These are phyloP conservation scores for Collybiopsis luxurians DNA, from an alignment of 768 basidiomycete genomes.

Conservation along the genomic window DNA sequence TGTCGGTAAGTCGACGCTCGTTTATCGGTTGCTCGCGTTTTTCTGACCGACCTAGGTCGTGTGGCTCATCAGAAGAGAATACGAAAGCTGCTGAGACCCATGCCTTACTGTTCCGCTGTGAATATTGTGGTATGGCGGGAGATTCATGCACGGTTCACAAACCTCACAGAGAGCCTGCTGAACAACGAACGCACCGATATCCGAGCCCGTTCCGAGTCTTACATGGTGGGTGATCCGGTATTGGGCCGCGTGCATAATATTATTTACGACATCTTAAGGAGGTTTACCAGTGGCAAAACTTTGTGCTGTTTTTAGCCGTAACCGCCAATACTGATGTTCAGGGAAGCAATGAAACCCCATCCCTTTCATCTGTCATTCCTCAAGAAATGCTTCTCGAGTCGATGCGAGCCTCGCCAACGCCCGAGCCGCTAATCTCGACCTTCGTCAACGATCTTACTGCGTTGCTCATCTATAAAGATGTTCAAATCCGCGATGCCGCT, in stretches of 20 bases:
- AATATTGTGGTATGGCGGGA: slow-evolving; percentile 83
- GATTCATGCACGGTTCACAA: slow-evolving; percentile 73
- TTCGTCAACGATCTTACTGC: slow-evolving; percentile 71
- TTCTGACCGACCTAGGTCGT: slow-evolving; percentile 48
- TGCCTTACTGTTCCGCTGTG: slow-evolving; percentile 62
- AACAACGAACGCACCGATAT: slow-evolving; percentile 31
- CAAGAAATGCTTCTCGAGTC: slow-evolving; percentile 60
- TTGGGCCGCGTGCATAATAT: no score
- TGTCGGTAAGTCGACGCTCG: slow-evolving; percentile 65
- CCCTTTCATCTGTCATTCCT: slow-evolving; percentile 54
- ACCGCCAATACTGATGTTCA: slow-evolving; percentile 64
- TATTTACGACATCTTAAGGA: no score
- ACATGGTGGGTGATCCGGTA: slow-evolving; percentile 23
- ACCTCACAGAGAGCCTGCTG: slow-evolving; percentile 57
- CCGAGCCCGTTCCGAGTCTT: slow-evolving; percentile 21
- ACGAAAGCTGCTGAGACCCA: slow-evolving; percentile 63
- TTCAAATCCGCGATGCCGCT: slow-evolving; percentile 72
- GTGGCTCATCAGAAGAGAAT: slow-evolving; percentile 79
- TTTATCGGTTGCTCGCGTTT: slow-evolving; percentile 46
- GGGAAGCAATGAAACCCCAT: slow-evolving; percentile 48
- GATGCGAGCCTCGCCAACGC: slow-evolving; percentile 58
- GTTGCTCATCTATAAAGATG: slow-evolving; percentile 58
- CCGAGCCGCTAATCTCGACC: slow-evolving; percentile 51
- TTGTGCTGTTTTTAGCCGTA: slow-evolving; percentile 74
- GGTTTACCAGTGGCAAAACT: slow-evolving; percentile 81